Evolutionary conservation across 176 grass and related monocot genomes (phyloP).

Genomic region (Tillandsia leiboldiana): DNA sequence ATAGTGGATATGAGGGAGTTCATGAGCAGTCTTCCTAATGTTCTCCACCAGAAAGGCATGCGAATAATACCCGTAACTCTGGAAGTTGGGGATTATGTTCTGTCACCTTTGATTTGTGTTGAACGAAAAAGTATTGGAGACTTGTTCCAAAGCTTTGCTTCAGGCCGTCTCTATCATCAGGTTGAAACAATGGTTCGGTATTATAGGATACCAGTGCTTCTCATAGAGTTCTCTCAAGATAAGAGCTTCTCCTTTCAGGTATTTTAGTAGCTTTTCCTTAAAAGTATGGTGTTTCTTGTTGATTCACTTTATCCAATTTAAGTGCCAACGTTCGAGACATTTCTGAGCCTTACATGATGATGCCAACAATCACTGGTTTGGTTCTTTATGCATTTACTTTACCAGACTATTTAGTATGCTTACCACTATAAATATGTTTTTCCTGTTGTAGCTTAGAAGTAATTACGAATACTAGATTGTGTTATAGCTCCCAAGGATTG

Average conservation of each 20-base stretch:
- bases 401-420: neutral
- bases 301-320: neutral
- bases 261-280: conserved; percentile 2
- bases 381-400: neutral
- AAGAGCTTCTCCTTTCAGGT: conserved; percentile 99
- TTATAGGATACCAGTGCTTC: conserved; percentile 92
- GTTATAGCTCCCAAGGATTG: neutral
- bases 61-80: conserved; percentile 67
- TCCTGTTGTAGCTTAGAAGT: neutral
- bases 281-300: neutral
- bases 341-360: neutral
- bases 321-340: neutral
- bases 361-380: neutral
- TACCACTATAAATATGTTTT: neutral
- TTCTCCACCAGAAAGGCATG: conserved; percentile 90
- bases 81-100: conserved; percentile 95
- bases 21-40: conserved; percentile 96
- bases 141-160: conserved; percentile 93
- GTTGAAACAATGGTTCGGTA: conserved; percentile 84
- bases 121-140: conserved; percentile 93
- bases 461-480: neutral
- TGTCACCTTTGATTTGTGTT: conserved; percentile 90
- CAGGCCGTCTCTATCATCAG: conserved; percentile 87
- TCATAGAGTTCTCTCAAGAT: conserved; percentile 94
- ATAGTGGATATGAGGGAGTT: conserved; percentile 98